phyloP scores from a whole-genome alignment of 192 early-diverging fungal species.

The Coemansia furcata region DNA sequence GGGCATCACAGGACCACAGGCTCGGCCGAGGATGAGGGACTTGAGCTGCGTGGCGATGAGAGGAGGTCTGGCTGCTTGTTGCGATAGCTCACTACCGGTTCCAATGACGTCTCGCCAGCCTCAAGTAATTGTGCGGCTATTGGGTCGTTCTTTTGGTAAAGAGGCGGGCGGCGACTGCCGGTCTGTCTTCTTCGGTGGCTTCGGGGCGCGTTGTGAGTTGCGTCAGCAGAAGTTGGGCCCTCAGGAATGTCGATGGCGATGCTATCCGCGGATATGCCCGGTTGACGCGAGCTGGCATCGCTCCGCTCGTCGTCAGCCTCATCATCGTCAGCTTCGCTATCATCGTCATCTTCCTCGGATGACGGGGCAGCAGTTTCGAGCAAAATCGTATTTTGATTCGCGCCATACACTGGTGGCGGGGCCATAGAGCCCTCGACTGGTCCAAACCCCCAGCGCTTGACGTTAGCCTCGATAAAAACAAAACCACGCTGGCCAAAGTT shows the following conservation, averaged over 20 bases:
- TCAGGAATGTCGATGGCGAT: slow-evolving; percentile 19
- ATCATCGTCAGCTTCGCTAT: neutral
- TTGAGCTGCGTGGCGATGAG: neutral
- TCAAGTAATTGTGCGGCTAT: slow-evolving; percentile 49
- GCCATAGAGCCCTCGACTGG: slow-evolving; percentile 65
- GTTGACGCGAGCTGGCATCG: neutral
- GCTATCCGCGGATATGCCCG: slow-evolving; percentile 7
- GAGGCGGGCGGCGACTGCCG: slow-evolving; percentile 25
- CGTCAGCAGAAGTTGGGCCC: neutral
- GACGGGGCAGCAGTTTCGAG: slow-evolving; percentile 41
- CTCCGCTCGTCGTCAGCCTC: neutral
- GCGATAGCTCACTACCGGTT: slow-evolving; percentile 34
- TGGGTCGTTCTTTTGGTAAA: slow-evolving; percentile 48
- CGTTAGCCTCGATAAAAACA: slow-evolving; percentile 82
- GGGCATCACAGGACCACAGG: neutral
- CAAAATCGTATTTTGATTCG: slow-evolving; percentile 66
- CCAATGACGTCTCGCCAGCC: slow-evolving; percentile 44
- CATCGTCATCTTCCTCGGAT: slow-evolving; percentile 23
- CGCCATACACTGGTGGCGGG: slow-evolving; percentile 77
- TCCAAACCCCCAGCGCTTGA: slow-evolving; percentile 80
- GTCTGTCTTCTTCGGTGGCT: slow-evolving; percentile 11
- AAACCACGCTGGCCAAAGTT: slow-evolving; percentile 81
- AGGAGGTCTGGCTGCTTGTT: slow-evolving; percentile 36
- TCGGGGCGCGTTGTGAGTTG: slow-evolving; percentile 1
- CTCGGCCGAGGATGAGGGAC: slow-evolving; percentile 5